phyloP scores from a whole-genome alignment of 768 basidiomycete species.

The Grammothele lineata region DNA sequence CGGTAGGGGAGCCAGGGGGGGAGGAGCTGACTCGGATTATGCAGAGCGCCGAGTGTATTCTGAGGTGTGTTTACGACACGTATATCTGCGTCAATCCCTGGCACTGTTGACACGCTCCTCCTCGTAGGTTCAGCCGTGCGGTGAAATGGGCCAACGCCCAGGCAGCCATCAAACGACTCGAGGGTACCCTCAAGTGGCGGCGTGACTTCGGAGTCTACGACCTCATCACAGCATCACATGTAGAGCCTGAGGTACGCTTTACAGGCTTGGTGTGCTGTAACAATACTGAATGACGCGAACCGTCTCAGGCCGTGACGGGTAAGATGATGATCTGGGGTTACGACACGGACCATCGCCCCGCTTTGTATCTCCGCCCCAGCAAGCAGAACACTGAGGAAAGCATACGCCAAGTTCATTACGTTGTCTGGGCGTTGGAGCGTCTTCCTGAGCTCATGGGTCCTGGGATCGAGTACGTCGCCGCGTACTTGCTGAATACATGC shows the following conservation, averaged over 20 bases:
- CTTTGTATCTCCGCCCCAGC: slow-evolving; percentile 60
- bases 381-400: slow-evolving; percentile 77
- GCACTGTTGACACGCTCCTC: too few relatives aligned
- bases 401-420: slow-evolving; percentile 64
- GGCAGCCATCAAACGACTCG: slow-evolving; percentile 59
- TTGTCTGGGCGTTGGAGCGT: slow-evolving; percentile 77
- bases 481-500: not conserved
- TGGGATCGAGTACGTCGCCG: slow-evolving; percentile 65
- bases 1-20: not conserved
- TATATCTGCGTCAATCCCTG: too few relatives aligned
- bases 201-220: slow-evolving; percentile 75
- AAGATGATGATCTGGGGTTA: slow-evolving; percentile 79
- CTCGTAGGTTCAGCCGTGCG: slow-evolving; percentile 75
- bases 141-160: slow-evolving; percentile 61
- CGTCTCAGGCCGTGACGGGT: slow-evolving; percentile 65
- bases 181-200: slow-evolving; percentile 74
- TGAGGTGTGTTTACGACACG: too few relatives aligned
- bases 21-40: not conserved
- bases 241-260: slow-evolving; percentile 74
- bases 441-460: slow-evolving; percentile 73
- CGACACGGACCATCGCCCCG: slow-evolving; percentile 62
- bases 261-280: too few relatives aligned
- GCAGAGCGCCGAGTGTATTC: not conserved
- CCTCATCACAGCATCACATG: slow-evolving; percentile 49
- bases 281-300: not conserved